Evolutionary conservation across 257 asterid species (phyloP).

Genomic region (Solanum pinnatisectum): DNA sequence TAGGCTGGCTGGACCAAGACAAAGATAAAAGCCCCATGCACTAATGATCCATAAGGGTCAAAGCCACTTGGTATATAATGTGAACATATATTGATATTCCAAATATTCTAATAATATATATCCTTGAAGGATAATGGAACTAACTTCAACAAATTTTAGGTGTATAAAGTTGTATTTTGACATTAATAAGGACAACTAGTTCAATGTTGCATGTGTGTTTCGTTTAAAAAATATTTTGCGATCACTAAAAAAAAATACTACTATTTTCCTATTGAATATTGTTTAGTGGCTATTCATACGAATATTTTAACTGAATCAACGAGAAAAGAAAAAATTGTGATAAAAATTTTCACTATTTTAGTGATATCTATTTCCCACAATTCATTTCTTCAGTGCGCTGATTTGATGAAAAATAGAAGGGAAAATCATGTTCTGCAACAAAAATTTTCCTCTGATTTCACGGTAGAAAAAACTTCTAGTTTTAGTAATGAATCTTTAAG

Average conservation of each 20-base stretch:
- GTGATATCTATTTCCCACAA: not conserved
- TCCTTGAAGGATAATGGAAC: not conserved
- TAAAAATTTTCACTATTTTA: not conserved
- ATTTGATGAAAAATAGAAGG: not conserved
- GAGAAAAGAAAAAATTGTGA: no score
- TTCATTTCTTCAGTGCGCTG: no score
- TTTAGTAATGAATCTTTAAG: not conserved
- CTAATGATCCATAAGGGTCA: not conserved
- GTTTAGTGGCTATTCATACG: no score
- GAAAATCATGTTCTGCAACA: not conserved
- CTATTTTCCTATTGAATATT: no score
- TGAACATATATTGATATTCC: not conserved
- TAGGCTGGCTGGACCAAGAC: not conserved
- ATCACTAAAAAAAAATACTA: no score
- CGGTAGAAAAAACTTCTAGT: no score
- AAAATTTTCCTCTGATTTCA: no score
- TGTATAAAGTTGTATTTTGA: not conserved
- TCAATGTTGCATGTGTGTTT: not conserved
- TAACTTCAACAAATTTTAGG: not conserved
- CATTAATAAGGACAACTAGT: not conserved
- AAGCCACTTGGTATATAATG: not conserved
- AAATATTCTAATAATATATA: not conserved
- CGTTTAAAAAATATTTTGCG: not conserved
- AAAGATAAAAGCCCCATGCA: not conserved
- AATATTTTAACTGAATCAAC: no score